Evolutionary conservation across 2,329 filamentous ascomycete species (phyloP).

Genomic region (Dryadomyces quercus-mongolicae): DNA sequence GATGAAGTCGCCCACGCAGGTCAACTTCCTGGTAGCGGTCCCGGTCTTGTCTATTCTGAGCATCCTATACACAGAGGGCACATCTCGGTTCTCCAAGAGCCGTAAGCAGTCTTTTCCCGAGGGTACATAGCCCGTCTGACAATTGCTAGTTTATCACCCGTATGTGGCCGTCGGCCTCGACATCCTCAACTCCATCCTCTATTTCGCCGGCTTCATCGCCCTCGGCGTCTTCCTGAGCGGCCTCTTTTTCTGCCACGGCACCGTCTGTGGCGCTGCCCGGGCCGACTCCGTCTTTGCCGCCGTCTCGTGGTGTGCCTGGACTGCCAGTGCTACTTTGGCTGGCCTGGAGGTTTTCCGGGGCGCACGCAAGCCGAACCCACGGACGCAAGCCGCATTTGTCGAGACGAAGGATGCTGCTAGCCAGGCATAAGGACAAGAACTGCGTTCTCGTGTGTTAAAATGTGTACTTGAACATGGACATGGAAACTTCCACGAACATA

Average conservation of each 20-base stretch:
- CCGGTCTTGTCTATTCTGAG: slow-evolving; percentile 43
- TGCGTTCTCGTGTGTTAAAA: too few relatives aligned
- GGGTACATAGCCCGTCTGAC: background rate
- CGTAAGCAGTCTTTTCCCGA: slow-evolving; percentile 17
- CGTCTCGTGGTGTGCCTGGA: slow-evolving; percentile 41
- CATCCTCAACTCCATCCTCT: slow-evolving; percentile 39
- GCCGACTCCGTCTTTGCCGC: slow-evolving; percentile 42
- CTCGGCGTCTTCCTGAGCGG: slow-evolving; percentile 43
- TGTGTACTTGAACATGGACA: too few relatives aligned
- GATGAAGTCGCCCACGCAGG: slow-evolving; percentile 38
- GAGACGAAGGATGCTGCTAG: background rate
- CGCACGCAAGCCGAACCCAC: slow-evolving; percentile 15
- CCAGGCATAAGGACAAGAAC: background rate
- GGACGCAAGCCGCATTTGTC: slow-evolving; percentile 14
- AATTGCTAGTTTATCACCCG: slow-evolving; percentile 29
- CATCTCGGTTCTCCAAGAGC: slow-evolving; percentile 31
- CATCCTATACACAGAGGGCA: slow-evolving; percentile 38
- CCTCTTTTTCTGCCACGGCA: slow-evolving; percentile 44
- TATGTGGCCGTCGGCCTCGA: slow-evolving; percentile 37
- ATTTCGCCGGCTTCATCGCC: slow-evolving; percentile 47
- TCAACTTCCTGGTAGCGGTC: slow-evolving; percentile 46
- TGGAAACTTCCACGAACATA: background rate
- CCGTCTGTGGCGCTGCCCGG: slow-evolving; percentile 42
- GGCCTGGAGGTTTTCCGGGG: slow-evolving; percentile 35
- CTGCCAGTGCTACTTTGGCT: slow-evolving; percentile 31